These are phyloP conservation scores for Sporisorium reilianum DNA, from an alignment of 1,284 basidiomycete species.

Conservation along the genomic window DNA sequence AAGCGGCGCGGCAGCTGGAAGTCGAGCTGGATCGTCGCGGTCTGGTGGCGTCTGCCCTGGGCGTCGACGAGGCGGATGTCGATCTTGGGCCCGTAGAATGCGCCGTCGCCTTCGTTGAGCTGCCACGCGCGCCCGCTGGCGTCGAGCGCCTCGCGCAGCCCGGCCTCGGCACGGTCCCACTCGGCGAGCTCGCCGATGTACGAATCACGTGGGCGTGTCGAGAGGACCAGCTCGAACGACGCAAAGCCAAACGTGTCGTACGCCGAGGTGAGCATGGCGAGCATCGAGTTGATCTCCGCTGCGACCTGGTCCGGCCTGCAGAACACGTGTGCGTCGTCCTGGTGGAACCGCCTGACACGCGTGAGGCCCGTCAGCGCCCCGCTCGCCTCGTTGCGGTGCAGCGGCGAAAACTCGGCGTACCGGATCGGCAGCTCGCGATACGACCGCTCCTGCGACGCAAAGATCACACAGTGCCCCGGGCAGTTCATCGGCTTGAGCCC, in stretches of 20 bases:
- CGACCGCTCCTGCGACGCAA: conserved; percentile 55
- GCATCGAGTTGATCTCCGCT: conserved; percentile 62
- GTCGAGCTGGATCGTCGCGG: conserved; percentile 68
- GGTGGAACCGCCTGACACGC: conserved; percentile 64
- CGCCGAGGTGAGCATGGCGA: conserved; percentile 64
- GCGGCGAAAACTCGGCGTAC: conserved; percentile 63
- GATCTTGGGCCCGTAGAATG: conserved; percentile 69
- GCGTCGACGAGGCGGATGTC: conserved; percentile 67
- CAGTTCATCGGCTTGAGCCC: conserved; percentile 69
- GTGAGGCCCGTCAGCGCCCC: conserved; percentile 64
- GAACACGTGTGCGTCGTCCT: conserved; percentile 69
- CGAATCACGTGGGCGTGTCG: conserved; percentile 57
- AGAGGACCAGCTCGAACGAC: conserved; percentile 65
- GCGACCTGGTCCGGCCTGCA: conserved; percentile 61
- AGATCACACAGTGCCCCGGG: conserved; percentile 66
- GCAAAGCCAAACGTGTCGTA: conserved; percentile 66
- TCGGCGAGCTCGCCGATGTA: conserved; percentile 57
- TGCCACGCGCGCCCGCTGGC: conserved; percentile 50
- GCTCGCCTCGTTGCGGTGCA: conserved; percentile 65
- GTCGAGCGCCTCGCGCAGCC: conserved; percentile 55
- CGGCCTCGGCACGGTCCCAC: conserved; percentile 63
- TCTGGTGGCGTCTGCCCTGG: conserved; percentile 62
- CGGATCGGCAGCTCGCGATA: conserved; percentile 66
- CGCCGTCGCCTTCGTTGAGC: conserved; percentile 65
- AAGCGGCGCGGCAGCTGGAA: conserved; percentile 67